Evolutionary conservation across 1,139 yeast species (phyloP), one percentile per base, ranked within the genome.

Genomic region (Protomyces inouyei): DNA sequence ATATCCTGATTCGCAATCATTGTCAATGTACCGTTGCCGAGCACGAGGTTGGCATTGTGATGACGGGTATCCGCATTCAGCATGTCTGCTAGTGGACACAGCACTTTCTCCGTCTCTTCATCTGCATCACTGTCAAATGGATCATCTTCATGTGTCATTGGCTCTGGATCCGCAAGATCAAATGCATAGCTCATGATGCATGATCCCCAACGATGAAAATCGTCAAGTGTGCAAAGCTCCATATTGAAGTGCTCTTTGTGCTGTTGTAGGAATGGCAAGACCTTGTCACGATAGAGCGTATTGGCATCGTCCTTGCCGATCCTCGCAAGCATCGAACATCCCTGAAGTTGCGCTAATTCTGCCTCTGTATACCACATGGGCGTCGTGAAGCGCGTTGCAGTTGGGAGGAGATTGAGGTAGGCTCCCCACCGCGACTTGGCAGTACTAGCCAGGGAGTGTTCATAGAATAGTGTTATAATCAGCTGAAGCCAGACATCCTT

Each of bases 41-140:
- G 65, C 68, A 65, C 65, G 18, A 69, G 56, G n/a, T 40, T 10
- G 3, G 97, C 96, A 74, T 93, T 92, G 72, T 85, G 85, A n/a
- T 82, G 78, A 18, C 80, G 80, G 0, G 96, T 87, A 72, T 91
- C 93, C 0, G 97, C 92, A 72, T 93, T 93, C 67, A 93, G 77
- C 35, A 89, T 85, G 72, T 93, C 98, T 0, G 98, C 98, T 61
- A 91, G 77, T 0, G 98, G 96, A 5, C 91, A 91, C 96, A 93
- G 87, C 0, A 96, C 87, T 73, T 93, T 92, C 68, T 69, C 70
- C 14, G 66, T 70, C 3, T 65, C 71, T 4, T 68, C 69, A 0
- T 68, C 72, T 0, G 69, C 72, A 32, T 70, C 71, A n/a, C 51
- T 56, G 48, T 45, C 65, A 21, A 28, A 23, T 28, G 55, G 51